Conservation (phyloP, 2,329 filamentous ascomycete species). For the Cladobotryum protrusum region DNA sequence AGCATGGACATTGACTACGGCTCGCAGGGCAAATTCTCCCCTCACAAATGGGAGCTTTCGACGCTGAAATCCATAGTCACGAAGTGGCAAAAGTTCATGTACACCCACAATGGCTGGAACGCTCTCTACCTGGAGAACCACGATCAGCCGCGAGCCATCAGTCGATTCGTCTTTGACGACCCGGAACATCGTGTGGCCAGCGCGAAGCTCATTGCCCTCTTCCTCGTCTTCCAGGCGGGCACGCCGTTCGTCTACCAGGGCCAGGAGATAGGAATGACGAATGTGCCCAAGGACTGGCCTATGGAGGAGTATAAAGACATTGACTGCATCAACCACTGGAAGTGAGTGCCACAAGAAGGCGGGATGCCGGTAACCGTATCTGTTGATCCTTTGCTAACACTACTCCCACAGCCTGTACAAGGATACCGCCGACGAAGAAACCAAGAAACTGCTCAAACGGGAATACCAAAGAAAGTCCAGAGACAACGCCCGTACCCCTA, state of each 20-base stretch:
- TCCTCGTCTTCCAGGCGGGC: constrained; percentile 52
- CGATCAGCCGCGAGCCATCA: constrained; percentile 56
- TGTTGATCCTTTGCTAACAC: neutral
- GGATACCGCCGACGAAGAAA: constrained; percentile 32
- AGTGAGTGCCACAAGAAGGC: constrained; percentile 22
- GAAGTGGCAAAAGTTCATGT: constrained; percentile 56
- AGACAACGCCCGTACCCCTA: constrained; percentile 65
- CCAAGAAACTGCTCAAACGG: constrained; percentile 28
- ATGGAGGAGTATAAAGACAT: constrained; percentile 66
- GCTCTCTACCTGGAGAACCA: constrained; percentile 62
- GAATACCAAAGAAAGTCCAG: constrained; percentile 55
- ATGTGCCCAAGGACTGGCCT: constrained; percentile 54
- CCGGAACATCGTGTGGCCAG: constrained; percentile 42
- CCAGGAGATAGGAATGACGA: constrained; percentile 62
- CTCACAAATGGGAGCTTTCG: constrained; percentile 39
- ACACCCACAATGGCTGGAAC: constrained; percentile 56
- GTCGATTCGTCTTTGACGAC: constrained; percentile 46
- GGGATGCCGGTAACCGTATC: too few species aligned
- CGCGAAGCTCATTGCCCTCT: constrained; percentile 54
- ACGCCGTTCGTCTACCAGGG: constrained; percentile 65
- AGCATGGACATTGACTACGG: constrained; percentile 47
- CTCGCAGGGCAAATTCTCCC: constrained; percentile 37
- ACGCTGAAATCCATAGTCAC: constrained; percentile 47
- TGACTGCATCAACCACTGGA: constrained; percentile 48
- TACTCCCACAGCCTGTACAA: constrained; percentile 27